These are phyloP conservation scores for Mortierella alpina DNA, from an alignment of 192 early-diverging fungal genomes.

Conservation along the genomic window DNA sequence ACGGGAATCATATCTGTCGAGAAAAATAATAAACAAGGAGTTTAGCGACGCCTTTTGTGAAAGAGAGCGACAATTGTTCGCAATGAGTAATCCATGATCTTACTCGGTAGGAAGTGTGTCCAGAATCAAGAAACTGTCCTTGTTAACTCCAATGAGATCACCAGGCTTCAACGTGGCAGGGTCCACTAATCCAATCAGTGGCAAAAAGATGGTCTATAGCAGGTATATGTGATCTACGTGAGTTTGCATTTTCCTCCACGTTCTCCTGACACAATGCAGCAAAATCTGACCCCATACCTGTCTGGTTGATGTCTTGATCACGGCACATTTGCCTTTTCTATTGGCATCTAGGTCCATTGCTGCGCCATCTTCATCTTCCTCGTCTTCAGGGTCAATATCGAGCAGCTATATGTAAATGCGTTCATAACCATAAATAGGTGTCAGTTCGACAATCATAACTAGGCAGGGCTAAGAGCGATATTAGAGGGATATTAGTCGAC, in stretches of 20 bases:
- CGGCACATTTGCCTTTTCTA: conserved; percentile 96
- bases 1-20: conserved; percentile 89
- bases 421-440: background rate
- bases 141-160: conserved; percentile 98
- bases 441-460: background rate
- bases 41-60: background rate
- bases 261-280: too few relatives aligned
- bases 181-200: conserved; percentile 96
- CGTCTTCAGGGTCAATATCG: conserved; percentile 89
- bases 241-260: too few relatives aligned
- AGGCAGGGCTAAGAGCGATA: background rate
- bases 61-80: background rate
- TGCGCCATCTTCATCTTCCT: conserved; percentile 94
- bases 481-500: conserved; percentile 42
- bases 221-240: background rate
- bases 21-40: background rate
- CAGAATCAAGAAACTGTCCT: conserved; percentile 95
- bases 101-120: conserved; percentile 97
- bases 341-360: conserved; percentile 93
- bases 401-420: conserved; percentile 68
- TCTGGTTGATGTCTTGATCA: conserved; percentile 94
- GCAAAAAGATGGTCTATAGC: conserved; percentile 91
- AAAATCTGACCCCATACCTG: conserved; percentile 68
- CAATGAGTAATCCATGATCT: conserved; percentile 14
- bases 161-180: conserved; percentile 89